Conservation (phyloP, 2,329 filamentous ascomycete species). For the Fusarium globosum region DNA sequence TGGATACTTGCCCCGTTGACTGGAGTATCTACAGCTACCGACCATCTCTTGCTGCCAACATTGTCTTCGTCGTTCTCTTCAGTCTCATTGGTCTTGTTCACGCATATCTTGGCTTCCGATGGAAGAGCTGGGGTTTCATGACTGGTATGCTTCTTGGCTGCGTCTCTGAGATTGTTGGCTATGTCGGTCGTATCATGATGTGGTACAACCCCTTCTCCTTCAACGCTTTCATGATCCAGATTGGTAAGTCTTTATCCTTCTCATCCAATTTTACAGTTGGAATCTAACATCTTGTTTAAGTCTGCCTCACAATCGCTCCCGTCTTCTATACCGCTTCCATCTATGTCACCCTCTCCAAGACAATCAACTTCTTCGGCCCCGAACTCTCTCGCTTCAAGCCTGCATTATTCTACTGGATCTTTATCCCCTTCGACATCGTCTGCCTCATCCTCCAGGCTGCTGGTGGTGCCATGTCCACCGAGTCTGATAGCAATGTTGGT, state of each 20-base stretch:
- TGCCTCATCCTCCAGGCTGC: slow-evolving; percentile 68
- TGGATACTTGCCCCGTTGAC: slow-evolving; percentile 59
- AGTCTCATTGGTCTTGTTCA: slow-evolving; percentile 55
- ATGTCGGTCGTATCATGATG: slow-evolving; percentile 68
- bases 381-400: slow-evolving; percentile 58
- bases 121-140: slow-evolving; percentile 62
- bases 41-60: slow-evolving; percentile 65
- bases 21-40: slow-evolving; percentile 65
- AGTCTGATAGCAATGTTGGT: slow-evolving; percentile 48
- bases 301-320: slow-evolving; percentile 64
- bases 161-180: slow-evolving; percentile 69
- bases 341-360: slow-evolving; percentile 68
- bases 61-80: slow-evolving; percentile 63
- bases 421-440: slow-evolving; percentile 66
- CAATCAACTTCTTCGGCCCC: slow-evolving; percentile 54
- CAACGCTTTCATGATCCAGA: slow-evolving; percentile 73
- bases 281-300: slow-evolving; percentile 45
- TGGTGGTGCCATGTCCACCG: slow-evolving; percentile 64
- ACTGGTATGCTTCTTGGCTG: slow-evolving; percentile 66
- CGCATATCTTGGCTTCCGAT: slow-evolving; percentile 57
- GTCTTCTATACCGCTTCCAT: slow-evolving; percentile 69
- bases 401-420: slow-evolving; percentile 58
- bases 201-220: slow-evolving; percentile 69
- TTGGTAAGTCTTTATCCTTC: slow-evolving; percentile 54
- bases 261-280: not conserved